Evolutionary conservation across 352 stramenopile genomes (phyloP).

Genomic region (Phytophthora vignae): DNA sequence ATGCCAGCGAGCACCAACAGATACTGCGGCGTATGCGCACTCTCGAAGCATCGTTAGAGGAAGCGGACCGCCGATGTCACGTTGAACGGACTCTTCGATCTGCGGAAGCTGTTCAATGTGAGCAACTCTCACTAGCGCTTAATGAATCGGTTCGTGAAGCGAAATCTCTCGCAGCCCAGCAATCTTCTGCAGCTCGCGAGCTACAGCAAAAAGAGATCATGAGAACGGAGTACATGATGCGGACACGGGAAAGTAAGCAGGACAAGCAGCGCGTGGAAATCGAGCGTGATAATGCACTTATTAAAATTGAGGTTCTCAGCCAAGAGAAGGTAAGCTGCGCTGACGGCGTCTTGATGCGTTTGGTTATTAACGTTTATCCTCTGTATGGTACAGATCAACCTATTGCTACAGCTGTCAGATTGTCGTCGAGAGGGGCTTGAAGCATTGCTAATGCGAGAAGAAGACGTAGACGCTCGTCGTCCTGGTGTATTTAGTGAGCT

Average conservation of each 20-base stretch:
- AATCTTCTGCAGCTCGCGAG: constrained; percentile 55
- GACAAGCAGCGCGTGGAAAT: constrained; percentile 58
- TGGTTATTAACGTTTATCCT: background rate
- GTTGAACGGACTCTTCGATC: constrained; percentile 62
- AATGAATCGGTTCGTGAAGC: constrained; percentile 62
- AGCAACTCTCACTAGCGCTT: constrained; percentile 59
- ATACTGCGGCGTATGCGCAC: constrained; percentile 54
- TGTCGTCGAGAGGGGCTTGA: constrained; percentile 55
- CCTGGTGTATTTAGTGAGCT: constrained; percentile 57
- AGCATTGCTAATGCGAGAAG: constrained; percentile 71
- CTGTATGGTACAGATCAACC: constrained; percentile 25
- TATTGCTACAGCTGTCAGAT: constrained; percentile 49
- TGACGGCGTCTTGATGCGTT: background rate
- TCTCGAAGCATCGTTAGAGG: constrained; percentile 55
- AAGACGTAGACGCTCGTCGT: constrained; percentile 66
- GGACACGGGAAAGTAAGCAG: constrained; percentile 56
- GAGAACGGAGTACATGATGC: constrained; percentile 64
- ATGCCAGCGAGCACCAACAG: constrained; percentile 69
- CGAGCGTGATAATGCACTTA: constrained; percentile 60
- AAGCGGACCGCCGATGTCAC: constrained; percentile 49
- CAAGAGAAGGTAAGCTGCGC: constrained; percentile 46
- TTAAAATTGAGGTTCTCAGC: constrained; percentile 50
- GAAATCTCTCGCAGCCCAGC: constrained; percentile 53
- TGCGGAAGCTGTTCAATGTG: constrained; percentile 62
- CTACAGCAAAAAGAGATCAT: constrained; percentile 64